Conservation (phyloP, 2,329 filamentous ascomycete genomes). For the Trichoderma atroviride region DNA sequence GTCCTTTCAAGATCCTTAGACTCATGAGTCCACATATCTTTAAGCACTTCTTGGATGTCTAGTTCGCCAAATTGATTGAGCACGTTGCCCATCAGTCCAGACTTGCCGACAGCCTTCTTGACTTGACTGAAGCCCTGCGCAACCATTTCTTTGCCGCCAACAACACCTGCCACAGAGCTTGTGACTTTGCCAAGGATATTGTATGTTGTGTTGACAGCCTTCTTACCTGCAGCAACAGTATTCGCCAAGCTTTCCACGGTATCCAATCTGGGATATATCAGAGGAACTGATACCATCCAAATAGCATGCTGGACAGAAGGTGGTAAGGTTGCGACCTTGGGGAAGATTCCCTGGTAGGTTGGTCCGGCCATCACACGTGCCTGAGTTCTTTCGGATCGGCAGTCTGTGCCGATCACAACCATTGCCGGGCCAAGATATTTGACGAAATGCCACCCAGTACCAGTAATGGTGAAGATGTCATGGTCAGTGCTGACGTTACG, state of each 20-base stretch:
- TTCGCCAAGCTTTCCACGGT: conserved; percentile 88
- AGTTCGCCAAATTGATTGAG: conserved; percentile 96
- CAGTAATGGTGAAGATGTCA: conserved; percentile 94
- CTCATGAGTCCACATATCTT: conserved; percentile 98
- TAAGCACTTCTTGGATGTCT: conserved; percentile 88
- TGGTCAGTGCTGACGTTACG: conserved; percentile 84
- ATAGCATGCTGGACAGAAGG: conserved; percentile 95
- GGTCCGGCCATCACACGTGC: conserved; percentile 92
- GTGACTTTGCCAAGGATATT: conserved; percentile 95
- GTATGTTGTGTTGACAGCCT: conserved; percentile 93
- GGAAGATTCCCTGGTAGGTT: conserved; percentile 96
- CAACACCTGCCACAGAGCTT: conserved; percentile 90
- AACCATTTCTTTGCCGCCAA: conserved; percentile 91
- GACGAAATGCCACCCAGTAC: conserved; percentile 98
- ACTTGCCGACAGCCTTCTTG: conserved; percentile 95
- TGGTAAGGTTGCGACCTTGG: conserved; percentile 87
- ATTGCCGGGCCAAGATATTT: conserved; percentile 93
- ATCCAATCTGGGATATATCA: conserved; percentile 89
- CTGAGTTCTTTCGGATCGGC: conserved; percentile 86
- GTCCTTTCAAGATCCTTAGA: conserved; percentile 96
- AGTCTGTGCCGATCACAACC: conserved; percentile 86
- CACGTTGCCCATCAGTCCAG: conserved; percentile 91
- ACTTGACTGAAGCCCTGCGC: conserved; percentile 91
- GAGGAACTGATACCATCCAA: conserved; percentile 90
- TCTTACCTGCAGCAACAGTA: conserved; percentile 92